Conservation (phyloP, 2,329 filamentous ascomycete genomes). For the Aschersonia sp. region DNA sequence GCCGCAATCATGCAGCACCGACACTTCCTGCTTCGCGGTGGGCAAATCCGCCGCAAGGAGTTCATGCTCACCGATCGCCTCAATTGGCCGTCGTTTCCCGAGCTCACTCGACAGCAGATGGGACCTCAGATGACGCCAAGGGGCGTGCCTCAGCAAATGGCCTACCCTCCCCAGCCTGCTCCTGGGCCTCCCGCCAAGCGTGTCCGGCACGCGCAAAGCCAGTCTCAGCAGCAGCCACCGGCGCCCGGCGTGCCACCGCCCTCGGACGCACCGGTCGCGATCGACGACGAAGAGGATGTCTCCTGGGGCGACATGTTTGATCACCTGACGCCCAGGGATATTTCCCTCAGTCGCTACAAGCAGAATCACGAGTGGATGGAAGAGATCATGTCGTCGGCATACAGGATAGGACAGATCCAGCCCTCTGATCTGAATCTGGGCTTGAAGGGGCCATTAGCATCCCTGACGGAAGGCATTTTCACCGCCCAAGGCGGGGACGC, state of each 20-base stretch:
- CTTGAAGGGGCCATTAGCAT: constrained; percentile 65
- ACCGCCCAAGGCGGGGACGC: constrained; percentile 44
- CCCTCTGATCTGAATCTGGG: constrained; percentile 81
- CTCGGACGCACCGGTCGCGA: constrained; percentile 37
- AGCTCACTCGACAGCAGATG: constrained; percentile 34
- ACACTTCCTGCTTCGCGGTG: constrained; percentile 55
- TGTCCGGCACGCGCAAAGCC: constrained; percentile 28
- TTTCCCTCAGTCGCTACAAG: constrained; percentile 74
- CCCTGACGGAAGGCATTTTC: constrained; percentile 75
- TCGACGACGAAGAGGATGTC: constrained; percentile 85
- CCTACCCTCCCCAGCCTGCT: constrained; percentile 40
- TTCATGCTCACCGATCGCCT: constrained; percentile 85
- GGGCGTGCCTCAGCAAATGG: constrained; percentile 44
- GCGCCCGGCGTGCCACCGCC: constrained; percentile 19
- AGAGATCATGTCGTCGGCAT: constrained; percentile 84
- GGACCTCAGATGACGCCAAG: constrained; percentile 29
- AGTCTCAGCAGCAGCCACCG: constrained; percentile 16
- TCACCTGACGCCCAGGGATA: constrained; percentile 74
- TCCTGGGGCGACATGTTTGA: constrained; percentile 83
- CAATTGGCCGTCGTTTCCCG: constrained; percentile 77
- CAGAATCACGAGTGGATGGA: constrained; percentile 99
- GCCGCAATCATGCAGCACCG: constrained; percentile 47
- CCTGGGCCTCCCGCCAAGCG: constrained; percentile 42
- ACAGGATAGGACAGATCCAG: constrained; percentile 70
- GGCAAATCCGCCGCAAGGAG: constrained; percentile 76